Percentiles rank a stretch among this genome's conserved stretches.
phyloP scores from a whole-genome alignment of 2,329 filamentous ascomycete genomes.

The Fusarium heterosporum region DNA sequence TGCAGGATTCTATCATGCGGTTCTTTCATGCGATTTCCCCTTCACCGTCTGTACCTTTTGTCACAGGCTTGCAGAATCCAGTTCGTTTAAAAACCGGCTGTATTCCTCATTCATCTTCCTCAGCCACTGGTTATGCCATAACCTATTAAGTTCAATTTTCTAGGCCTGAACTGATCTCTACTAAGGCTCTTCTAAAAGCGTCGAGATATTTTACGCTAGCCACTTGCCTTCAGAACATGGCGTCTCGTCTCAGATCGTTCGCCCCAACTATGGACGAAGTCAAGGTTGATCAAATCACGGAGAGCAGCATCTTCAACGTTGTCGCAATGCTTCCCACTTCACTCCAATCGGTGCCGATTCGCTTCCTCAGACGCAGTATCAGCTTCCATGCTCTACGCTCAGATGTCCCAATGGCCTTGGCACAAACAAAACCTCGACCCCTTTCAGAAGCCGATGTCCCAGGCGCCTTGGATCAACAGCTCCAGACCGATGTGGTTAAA shows the following conservation, averaged over 20 bases:
- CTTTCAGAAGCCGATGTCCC: conserved; percentile 40
- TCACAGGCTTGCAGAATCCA: conserved; percentile 3
- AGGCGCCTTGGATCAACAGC: conserved; percentile 17
- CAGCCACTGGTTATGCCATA: conserved; percentile 1
- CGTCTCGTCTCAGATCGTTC: conserved; percentile 31
- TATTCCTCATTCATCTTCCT: not conserved
- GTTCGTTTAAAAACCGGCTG: not conserved
- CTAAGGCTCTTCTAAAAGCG: not conserved
- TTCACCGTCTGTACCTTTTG: conserved; percentile 5
- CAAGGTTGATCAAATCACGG: conserved; percentile 50
- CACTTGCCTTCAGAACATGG: conserved; percentile 23
- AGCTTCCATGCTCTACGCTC: conserved; percentile 48
- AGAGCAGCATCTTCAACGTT: conserved; percentile 59
- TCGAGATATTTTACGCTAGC: not conserved
- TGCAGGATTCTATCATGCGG: conserved; percentile 23
- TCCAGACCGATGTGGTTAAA: conserved; percentile 28
- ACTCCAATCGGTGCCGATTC: conserved; percentile 63
- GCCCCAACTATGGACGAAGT: conserved; percentile 45
- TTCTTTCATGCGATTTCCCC: conserved; percentile 19
- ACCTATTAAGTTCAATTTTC: conserved; percentile 11
- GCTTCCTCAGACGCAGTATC: conserved; percentile 59
- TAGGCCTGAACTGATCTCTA: not conserved
- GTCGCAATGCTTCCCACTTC: conserved; percentile 66
- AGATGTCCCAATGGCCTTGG: conserved; percentile 22
- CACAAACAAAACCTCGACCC: conserved; percentile 31